phyloP scores from a whole-genome alignment of 192 early-diverging fungal species.

The Coemansia aciculifera region DNA sequence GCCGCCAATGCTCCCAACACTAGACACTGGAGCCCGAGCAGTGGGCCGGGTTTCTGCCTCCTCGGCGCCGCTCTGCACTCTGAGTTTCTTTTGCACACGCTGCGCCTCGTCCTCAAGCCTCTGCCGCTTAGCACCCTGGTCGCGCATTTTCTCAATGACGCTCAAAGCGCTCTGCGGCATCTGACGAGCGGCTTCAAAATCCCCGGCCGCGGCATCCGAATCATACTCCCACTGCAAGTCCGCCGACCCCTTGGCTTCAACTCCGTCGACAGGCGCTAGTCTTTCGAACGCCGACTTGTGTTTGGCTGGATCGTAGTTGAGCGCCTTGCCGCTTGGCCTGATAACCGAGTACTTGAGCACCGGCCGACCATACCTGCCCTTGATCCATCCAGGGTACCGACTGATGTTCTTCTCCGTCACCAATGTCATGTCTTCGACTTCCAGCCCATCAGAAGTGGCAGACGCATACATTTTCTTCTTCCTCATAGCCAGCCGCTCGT shows the following conservation, averaged over 20 bases:
- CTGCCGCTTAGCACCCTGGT: conserved; percentile 3
- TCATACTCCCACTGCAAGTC: conserved; percentile 50
- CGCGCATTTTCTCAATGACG: conserved; percentile 5
- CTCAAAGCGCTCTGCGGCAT: conserved; percentile 17
- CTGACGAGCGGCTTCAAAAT: conserved; percentile 28
- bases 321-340: conserved; percentile 57
- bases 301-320: conserved; percentile 68
- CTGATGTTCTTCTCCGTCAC: conserved; percentile 71
- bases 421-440: conserved; percentile 67
- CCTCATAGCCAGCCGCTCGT: conserved; percentile 15
- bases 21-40: neutral
- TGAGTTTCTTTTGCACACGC: conserved; percentile 13
- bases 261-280: conserved; percentile 16
- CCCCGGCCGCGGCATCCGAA: conserved; percentile 8
- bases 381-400: conserved; percentile 66
- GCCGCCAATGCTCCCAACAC: neutral
- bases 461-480: conserved; percentile 47
- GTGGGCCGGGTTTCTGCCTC: neutral
- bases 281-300: conserved; percentile 68
- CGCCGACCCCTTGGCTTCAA: conserved; percentile 20
- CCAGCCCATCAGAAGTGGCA: conserved; percentile 30
- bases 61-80: neutral
- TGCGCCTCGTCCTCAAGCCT: conserved; percentile 15
- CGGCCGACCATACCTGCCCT: conserved; percentile 69
- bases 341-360: conserved; percentile 68